phyloP scores from a whole-genome alignment of 805 yeast species.

The Metschnikowia cerradonensis region DNA sequence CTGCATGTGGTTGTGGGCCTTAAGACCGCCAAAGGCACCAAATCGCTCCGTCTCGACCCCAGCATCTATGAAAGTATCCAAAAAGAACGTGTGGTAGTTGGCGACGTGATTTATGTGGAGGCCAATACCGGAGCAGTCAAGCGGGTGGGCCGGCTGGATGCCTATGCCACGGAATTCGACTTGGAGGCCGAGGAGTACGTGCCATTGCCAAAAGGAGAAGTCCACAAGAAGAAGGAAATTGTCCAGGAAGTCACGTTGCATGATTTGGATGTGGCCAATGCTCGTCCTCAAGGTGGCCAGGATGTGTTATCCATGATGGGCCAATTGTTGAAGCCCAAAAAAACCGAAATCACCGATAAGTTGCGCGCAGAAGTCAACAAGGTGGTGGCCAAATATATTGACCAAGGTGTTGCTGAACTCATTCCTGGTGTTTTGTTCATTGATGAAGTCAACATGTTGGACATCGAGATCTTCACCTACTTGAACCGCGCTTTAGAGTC shows the following conservation, averaged over 20 bases:
- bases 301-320: slow-evolving; percentile 96
- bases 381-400: slow-evolving; percentile 92
- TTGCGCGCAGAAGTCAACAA: slow-evolving; percentile 90
- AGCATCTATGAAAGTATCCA: slow-evolving; percentile 90
- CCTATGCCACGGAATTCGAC: slow-evolving; percentile 97
- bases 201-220: slow-evolving; percentile 98
- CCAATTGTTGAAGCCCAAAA: slow-evolving; percentile 89
- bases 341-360: slow-evolving; percentile 96
- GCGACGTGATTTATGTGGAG: slow-evolving; percentile 96
- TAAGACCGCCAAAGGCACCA: slow-evolving; percentile 88
- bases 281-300: slow-evolving; percentile 96
- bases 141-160: slow-evolving; percentile 97
- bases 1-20: slow-evolving; percentile 91
- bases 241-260: slow-evolving; percentile 96
- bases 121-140: slow-evolving; percentile 97
- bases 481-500: slow-evolving; percentile 91
- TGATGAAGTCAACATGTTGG: slow-evolving; percentile 98
- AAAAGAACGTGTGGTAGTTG: slow-evolving; percentile 89
- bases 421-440: slow-evolving; percentile 97
- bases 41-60: slow-evolving; percentile 84
- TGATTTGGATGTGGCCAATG: slow-evolving; percentile 94
- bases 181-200: slow-evolving; percentile 98
- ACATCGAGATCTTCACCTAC: slow-evolving; percentile 93
- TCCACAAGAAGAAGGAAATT: slow-evolving; percentile 95
- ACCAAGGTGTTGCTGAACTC: slow-evolving; percentile 96